These are phyloP conservation scores for Chlamydomonas sp. DNA, from an alignment of 139 green algal genomes.

Conservation along the genomic window DNA sequence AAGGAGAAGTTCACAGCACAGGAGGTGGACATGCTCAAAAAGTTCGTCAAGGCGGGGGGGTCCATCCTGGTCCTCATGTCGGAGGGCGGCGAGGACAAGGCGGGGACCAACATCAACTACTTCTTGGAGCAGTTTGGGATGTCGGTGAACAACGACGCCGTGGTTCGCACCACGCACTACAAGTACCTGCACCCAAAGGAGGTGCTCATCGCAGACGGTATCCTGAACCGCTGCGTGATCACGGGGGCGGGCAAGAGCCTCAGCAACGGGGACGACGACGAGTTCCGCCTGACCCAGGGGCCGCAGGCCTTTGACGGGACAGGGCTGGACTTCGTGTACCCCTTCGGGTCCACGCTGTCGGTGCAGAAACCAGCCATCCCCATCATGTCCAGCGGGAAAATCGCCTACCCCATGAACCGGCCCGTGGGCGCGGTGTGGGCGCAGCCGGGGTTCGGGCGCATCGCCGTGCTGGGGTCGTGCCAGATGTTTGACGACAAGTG, in stretches of 20 bases:
- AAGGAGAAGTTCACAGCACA: slow-evolving; percentile 68
- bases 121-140: slow-evolving; percentile 86
- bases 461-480: slow-evolving; percentile 77
- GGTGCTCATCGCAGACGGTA: slow-evolving; percentile 81
- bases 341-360: slow-evolving; percentile 77
- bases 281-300: slow-evolving; percentile 45
- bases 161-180: slow-evolving; percentile 77
- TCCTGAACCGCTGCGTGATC: slow-evolving; percentile 83
- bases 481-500: slow-evolving; percentile 86
- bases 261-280: slow-evolving; percentile 41
- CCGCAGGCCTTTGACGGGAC: slow-evolving; percentile 56
- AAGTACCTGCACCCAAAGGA: slow-evolving; percentile 91
- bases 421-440: slow-evolving; percentile 75
- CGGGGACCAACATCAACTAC: slow-evolving; percentile 86
- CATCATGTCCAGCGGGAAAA: slow-evolving; percentile 79
- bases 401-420: slow-evolving; percentile 83
- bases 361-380: slow-evolving; percentile 78
- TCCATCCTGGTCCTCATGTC: slow-evolving; percentile 71
- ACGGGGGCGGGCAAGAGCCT: slow-evolving; percentile 45
- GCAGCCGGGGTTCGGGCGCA: slow-evolving; percentile 60
- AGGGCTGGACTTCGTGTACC: slow-evolving; percentile 81
- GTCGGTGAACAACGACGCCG: slow-evolving; percentile 74
- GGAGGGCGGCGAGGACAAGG: slow-evolving; percentile 71
- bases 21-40: slow-evolving; percentile 74
- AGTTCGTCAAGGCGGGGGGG: slow-evolving; percentile 72